Evolutionary conservation across 768 basidiomycete genomes (phyloP), one percentile per base, ranked within the genome.

Genomic region (Amylocystis lapponica): DNA sequence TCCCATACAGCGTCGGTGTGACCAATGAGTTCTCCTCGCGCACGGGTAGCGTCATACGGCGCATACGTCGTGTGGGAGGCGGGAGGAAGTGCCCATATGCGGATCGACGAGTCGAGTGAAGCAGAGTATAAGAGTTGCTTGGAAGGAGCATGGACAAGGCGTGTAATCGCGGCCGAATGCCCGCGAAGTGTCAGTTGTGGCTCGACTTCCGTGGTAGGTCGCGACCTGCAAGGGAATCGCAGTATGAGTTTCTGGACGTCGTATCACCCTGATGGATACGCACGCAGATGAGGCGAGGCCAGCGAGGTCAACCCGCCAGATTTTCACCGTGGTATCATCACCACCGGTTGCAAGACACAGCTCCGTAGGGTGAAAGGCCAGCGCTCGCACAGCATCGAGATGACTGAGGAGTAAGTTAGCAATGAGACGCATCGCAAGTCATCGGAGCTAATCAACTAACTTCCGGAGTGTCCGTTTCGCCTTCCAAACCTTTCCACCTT

Each of bases 1-100:
- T 93, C 96, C 96, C 96, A 99, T 20, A 97, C 86, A 5, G 91
- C 91, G 59, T 99, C 94, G 4, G 91, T 90, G 61, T 96, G 91
- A 3, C 94, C 92, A 23, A 94, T 81, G 22, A 98, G 74, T 51
- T 86, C 82, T 26, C 85, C 85, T 27, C 86, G 75, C 22, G 80
- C 74, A 4, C 83, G 75, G 0, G 80, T 81, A 37, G 86, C 76
- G 54, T 98, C 93, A 60, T 88, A 92, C 0, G 92, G 83, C 1
- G 88, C 86, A 63, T 97, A 99, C 13, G 93, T 90, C 40, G 90
- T 87, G 63, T 91, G 86, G 27, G 79, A 72, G 3, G 75, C 65
- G 7, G 75, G 52, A 7, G 95, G 93, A 26, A 94, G 67, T 8
- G 79, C 78, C 95, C 94, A 98, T 17, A 96, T 73, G 23, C 90